phyloP scores from a whole-genome alignment of 768 basidiomycete genomes.

The Russula vinacea region DNA sequence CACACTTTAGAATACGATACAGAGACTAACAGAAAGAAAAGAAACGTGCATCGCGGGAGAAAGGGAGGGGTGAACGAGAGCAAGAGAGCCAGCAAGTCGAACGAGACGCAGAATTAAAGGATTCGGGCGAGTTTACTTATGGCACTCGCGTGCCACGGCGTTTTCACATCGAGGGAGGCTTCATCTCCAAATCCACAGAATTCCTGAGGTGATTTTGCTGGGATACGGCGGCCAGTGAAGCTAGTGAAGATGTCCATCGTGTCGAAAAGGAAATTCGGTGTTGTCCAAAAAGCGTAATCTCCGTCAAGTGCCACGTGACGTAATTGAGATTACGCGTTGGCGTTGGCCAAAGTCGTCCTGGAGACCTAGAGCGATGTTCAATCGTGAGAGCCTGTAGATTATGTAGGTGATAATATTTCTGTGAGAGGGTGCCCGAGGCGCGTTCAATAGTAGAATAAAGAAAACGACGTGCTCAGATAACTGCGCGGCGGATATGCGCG shows the following conservation, averaged over 20 bases:
- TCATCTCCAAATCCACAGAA: background rate
- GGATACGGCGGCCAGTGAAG: background rate
- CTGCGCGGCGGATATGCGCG: too few relatives aligned
- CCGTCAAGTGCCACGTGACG: background rate
- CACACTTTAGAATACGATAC: background rate
- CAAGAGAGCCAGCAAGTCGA: background rate
- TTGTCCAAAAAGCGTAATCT: background rate
- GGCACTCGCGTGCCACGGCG: constrained; percentile 3
- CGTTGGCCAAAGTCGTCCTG: background rate
- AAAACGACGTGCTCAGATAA: too few relatives aligned
- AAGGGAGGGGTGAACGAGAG: background rate
- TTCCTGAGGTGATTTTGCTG: background rate
- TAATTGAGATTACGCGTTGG: too few relatives aligned
- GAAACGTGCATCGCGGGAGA: background rate
- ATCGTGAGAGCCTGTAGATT: background rate
- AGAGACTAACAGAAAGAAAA: constrained; percentile 15
- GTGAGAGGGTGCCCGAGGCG: too few relatives aligned
- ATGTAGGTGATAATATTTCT: too few relatives aligned
- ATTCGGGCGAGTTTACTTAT: constrained; percentile 6
- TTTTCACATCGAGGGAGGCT: constrained; percentile 1
- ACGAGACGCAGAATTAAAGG: constrained; percentile 16
- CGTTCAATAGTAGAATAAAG: too few relatives aligned
- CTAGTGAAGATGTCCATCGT: background rate
- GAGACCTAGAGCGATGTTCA: background rate
- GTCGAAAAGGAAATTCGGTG: background rate